Percentiles rank a stretch among this genome's conserved stretches.
phyloP scores from a whole-genome alignment of 257 asterid genomes.

The Nicotiana otophora region DNA sequence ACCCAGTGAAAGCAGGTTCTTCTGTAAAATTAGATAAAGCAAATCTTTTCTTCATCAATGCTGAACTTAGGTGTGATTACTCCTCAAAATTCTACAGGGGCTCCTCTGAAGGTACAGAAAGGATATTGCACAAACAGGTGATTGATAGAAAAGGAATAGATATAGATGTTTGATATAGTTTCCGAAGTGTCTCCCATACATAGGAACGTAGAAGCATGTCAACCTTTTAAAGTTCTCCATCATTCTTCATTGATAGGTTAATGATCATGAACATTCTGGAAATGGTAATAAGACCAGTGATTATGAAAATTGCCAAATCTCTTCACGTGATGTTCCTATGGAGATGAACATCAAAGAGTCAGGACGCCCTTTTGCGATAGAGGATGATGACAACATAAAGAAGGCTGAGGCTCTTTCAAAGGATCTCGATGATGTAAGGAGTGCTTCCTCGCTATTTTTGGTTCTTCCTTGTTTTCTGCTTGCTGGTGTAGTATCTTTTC shows the following conservation, averaged over 20 bases:
- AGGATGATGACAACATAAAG: constrained; percentile 47
- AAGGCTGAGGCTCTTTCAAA: constrained; percentile 64
- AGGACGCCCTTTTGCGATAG: constrained; percentile 35
- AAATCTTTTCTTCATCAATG: constrained; percentile 12
- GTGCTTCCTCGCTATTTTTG: background rate
- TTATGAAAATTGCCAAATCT: constrained; percentile 17
- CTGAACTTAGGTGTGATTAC: constrained; percentile 11
- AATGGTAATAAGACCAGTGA: constrained; percentile 24
- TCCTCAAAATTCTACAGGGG: constrained; percentile 45
- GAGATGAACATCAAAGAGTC: constrained; percentile 33
- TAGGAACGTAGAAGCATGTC: constrained; percentile 1
- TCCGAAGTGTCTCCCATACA: background rate
- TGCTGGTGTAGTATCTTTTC: background rate
- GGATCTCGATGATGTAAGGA: constrained; percentile 68
- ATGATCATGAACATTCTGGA: constrained; percentile 24
- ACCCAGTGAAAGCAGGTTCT: constrained; percentile 49
- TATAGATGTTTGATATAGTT: constrained; percentile 12
- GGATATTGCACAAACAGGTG: constrained; percentile 46
- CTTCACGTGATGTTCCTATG: constrained; percentile 20
- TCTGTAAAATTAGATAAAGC: background rate
- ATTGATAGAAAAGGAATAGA: constrained; percentile 2
- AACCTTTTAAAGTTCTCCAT: background rate
- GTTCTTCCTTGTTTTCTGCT: background rate
- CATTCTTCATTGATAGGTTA: constrained; percentile 28
- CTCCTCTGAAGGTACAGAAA: constrained; percentile 34